Percentiles rank a stretch among this genome's conserved stretches.
phyloP scores from a whole-genome alignment of 164 flowering plant genomes.

The Hamamelis virginiana region DNA sequence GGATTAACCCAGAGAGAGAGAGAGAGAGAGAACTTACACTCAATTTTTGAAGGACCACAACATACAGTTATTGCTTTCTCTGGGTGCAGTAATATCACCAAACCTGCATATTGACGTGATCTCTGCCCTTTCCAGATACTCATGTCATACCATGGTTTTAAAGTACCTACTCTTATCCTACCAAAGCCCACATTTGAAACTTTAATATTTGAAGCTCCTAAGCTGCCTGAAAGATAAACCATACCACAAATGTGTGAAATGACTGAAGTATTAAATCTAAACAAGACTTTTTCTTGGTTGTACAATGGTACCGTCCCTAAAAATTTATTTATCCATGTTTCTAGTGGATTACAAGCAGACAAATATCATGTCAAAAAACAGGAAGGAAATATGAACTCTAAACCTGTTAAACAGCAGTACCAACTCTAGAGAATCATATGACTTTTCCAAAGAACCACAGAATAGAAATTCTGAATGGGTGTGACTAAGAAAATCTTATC shows the following conservation, averaged over 20 bases:
- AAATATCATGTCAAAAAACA: not conserved
- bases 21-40: conserved; percentile 30
- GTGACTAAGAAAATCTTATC: no score
- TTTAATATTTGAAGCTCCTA: conserved; percentile 44
- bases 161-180: conserved; percentile 23
- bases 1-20: not conserved
- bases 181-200: conserved; percentile 26
- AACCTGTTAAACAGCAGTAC: no score
- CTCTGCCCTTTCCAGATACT: conserved; percentile 22
- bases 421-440: no score
- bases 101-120: conserved; percentile 21
- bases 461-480: no score
- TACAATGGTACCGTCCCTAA: not conserved
- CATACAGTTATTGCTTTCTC: conserved; percentile 20
- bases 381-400: no score
- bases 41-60: conserved; percentile 25
- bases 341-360: not conserved
- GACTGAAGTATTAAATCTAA: not conserved
- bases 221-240: conserved; percentile 45
- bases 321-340: not conserved
- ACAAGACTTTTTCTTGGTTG: not conserved
- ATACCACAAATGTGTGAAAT: not conserved
- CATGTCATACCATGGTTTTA: conserved; percentile 11
- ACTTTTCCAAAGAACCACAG: no score
- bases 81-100: conserved; percentile 23